These are phyloP conservation scores for Xylaria sp. DNA, from an alignment of 2,329 filamentous ascomycete species.

Conservation along the genomic window DNA sequence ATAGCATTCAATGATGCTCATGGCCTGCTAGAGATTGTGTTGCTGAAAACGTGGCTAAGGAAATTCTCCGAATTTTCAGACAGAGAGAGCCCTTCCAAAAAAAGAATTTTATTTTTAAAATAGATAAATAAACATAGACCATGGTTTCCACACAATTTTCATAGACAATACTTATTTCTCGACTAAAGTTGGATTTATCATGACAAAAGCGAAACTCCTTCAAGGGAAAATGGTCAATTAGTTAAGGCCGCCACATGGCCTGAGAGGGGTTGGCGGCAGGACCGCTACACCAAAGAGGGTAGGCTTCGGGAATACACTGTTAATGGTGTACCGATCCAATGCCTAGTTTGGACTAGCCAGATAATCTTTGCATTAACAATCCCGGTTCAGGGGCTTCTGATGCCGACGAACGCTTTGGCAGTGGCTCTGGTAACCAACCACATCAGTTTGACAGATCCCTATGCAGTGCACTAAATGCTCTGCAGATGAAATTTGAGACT, in stretches of 20 bases:
- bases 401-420: constrained; percentile 24
- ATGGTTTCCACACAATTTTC: no score
- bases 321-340: constrained; percentile 17
- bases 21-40: constrained; percentile 16
- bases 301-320: constrained; percentile 36
- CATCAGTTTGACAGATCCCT: constrained; percentile 8
- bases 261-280: constrained; percentile 3
- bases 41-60: constrained; percentile 33
- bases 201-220: background rate
- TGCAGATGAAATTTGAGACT: background rate
- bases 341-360: constrained; percentile 15
- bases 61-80: constrained; percentile 34
- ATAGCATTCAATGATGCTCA: constrained; percentile 7
- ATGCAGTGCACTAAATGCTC: background rate
- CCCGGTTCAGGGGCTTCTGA: constrained; percentile 31
- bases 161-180: background rate
- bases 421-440: constrained; percentile 25
- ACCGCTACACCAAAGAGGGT: constrained; percentile 25
- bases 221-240: constrained; percentile 5
- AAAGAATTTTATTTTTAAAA: background rate
- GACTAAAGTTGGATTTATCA: background rate
- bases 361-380: background rate
- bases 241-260: constrained; percentile 7
- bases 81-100: background rate
- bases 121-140: background rate